Conservation (phyloP, 2,329 filamentous ascomycete species). For the Fusarium falciforme region DNA sequence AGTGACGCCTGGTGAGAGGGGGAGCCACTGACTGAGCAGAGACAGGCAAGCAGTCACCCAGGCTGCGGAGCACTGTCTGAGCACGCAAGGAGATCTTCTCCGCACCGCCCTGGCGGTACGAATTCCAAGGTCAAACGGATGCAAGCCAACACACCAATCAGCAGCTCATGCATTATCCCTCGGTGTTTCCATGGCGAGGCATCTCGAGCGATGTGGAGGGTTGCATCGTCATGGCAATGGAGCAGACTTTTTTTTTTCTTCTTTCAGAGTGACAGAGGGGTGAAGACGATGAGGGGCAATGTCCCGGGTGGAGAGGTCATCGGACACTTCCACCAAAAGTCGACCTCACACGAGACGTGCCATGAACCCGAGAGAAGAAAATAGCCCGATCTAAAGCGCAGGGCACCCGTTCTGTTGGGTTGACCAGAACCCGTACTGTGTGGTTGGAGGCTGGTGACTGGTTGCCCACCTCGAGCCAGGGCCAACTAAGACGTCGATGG, state of each 20-base stretch:
- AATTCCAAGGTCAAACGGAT: conserved; percentile 6
- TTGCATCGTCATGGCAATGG: conserved; percentile 25
- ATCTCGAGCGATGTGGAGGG: conserved; percentile 29
- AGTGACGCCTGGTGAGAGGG: background rate
- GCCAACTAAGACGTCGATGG: conserved; percentile 26
- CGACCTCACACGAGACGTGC: conserved; percentile 23
- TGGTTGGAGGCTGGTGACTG: conserved; percentile 34
- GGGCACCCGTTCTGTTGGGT: conserved; percentile 41
- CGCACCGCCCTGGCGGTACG: conserved; percentile 12
- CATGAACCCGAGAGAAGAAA: conserved; percentile 21
- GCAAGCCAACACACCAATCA: conserved; percentile 30
- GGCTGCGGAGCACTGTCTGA: conserved; percentile 14
- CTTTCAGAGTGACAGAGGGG: conserved; percentile 14
- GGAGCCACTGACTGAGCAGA: background rate
- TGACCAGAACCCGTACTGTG: conserved; percentile 34
- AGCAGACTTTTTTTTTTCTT: conserved; percentile 8
- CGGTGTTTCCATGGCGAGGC: conserved; percentile 21
- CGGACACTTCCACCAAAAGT: conserved; percentile 22
- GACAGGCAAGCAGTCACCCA: background rate
- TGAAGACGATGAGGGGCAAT: conserved; percentile 21
- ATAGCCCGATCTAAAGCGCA: conserved; percentile 42
- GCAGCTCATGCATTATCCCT: conserved; percentile 1
- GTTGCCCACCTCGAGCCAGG: conserved; percentile 28
- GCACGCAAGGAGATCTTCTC: conserved; percentile 21
- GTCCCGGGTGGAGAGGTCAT: conserved; percentile 30